phyloP scores from a whole-genome alignment of 2,329 filamentous ascomycete genomes.

The Fusarium veterinarium region DNA sequence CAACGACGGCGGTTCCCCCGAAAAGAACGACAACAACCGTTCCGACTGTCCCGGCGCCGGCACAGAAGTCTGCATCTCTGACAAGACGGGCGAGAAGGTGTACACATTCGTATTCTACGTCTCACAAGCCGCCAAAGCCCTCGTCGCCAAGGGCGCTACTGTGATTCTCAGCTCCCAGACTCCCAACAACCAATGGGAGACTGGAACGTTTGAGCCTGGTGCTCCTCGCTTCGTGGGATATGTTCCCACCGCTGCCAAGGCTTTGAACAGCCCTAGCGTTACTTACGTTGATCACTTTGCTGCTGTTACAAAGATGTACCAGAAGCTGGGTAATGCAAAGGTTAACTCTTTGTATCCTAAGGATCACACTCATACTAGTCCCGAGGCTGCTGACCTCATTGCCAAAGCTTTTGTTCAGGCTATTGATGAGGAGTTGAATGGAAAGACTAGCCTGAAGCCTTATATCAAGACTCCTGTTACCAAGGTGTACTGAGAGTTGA shows the following conservation, averaged over 20 bases:
- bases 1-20: slow-evolving; percentile 73
- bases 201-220: slow-evolving; percentile 60
- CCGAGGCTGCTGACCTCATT: slow-evolving; percentile 65
- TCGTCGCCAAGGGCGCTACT: slow-evolving; percentile 67
- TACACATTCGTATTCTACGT: slow-evolving; percentile 71
- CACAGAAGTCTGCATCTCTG: slow-evolving; percentile 60
- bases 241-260: slow-evolving; percentile 54
- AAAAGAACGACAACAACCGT: slow-evolving; percentile 68
- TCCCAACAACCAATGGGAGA: slow-evolving; percentile 69
- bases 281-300: slow-evolving; percentile 70
- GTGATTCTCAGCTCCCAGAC: slow-evolving; percentile 70
- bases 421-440: slow-evolving; percentile 46
- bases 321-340: slow-evolving; percentile 59
- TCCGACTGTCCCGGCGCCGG: slow-evolving; percentile 68
- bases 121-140: slow-evolving; percentile 64
- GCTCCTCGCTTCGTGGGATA: slow-evolving; percentile 68
- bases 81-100: slow-evolving; percentile 58
- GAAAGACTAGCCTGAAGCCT: slow-evolving; percentile 40
- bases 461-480: slow-evolving; percentile 45
- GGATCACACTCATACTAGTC: slow-evolving; percentile 72
- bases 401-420: slow-evolving; percentile 63
- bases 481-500: slow-evolving; percentile 33
- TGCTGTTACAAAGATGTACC: slow-evolving; percentile 66
- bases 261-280: slow-evolving; percentile 55
- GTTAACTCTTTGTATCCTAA: slow-evolving; percentile 67